Conservation (phyloP, 352 stramenopile species). For the Phytopythium boreale region DNA sequence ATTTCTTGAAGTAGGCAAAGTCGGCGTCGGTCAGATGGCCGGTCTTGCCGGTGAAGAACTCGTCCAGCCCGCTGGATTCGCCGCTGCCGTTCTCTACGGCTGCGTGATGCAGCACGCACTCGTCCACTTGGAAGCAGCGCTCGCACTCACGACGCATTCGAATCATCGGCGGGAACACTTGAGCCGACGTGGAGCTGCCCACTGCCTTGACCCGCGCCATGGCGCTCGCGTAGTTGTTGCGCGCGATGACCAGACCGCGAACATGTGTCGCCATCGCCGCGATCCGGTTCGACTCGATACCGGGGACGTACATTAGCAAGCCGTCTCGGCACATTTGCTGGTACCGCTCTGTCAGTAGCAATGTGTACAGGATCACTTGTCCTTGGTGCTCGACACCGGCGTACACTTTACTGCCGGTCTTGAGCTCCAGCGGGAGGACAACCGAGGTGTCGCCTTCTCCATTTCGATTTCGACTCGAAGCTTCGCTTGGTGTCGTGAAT, state of each 20-base stretch:
- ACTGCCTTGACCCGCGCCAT: constrained; percentile 59
- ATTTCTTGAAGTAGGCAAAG: constrained; percentile 68
- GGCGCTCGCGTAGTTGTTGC: constrained; percentile 67
- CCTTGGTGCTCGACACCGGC: constrained; percentile 55
- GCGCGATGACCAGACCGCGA: constrained; percentile 59
- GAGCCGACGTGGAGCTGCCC: constrained; percentile 35
- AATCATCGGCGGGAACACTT: constrained; percentile 76
- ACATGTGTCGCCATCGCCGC: constrained; percentile 50
- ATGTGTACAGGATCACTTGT: constrained; percentile 89
- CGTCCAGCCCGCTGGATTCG: constrained; percentile 63
- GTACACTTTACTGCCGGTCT: constrained; percentile 81
- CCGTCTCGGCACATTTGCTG: constrained; percentile 50
- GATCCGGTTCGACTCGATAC: constrained; percentile 70
- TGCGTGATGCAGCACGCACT: constrained; percentile 85
- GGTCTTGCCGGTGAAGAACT: constrained; percentile 58
- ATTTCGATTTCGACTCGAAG: neutral
- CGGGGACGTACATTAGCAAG: constrained; percentile 69
- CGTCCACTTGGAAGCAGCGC: constrained; percentile 78
- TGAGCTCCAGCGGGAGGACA: constrained; percentile 82
- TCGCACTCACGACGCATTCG: constrained; percentile 60
- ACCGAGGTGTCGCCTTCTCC: constrained; percentile 8
- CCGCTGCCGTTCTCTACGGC: constrained; percentile 69
- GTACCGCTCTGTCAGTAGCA: constrained; percentile 83
- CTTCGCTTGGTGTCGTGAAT: constrained; percentile 18
- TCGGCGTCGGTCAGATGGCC: constrained; percentile 51